These are phyloP conservation scores for Fonsecaea erecta DNA, from an alignment of 2,329 filamentous ascomycete genomes.

Conservation along the genomic window DNA sequence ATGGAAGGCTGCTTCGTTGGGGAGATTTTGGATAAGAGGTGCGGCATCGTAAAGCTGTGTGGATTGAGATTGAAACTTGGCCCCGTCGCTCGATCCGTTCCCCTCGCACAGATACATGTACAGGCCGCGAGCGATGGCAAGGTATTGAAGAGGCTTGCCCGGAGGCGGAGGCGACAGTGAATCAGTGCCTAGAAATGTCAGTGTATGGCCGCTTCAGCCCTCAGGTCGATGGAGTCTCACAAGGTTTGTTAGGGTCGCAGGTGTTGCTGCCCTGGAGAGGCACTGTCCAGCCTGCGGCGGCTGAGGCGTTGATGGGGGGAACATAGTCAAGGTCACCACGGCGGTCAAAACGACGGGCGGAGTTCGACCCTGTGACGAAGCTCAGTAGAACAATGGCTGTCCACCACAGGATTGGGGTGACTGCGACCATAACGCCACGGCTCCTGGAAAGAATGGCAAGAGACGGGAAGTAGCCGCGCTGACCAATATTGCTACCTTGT, in stretches of 20 bases:
- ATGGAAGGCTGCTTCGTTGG: slow-evolving; percentile 43
- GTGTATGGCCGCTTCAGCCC: not conserved
- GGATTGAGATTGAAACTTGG: slow-evolving; percentile 50
- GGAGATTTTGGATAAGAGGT: slow-evolving; percentile 37
- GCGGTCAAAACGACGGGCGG: slow-evolving; percentile 23
- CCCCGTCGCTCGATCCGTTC: slow-evolving; percentile 32
- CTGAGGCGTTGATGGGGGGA: slow-evolving; percentile 27
- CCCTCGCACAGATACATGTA: slow-evolving; percentile 57
- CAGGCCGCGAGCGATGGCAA: slow-evolving; percentile 54
- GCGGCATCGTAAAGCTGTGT: slow-evolving; percentile 53
- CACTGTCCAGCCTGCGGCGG: slow-evolving; percentile 31
- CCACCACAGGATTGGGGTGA: slow-evolving; percentile 18
- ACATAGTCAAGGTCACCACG: slow-evolving; percentile 27
- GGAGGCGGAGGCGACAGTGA: slow-evolving; percentile 41
- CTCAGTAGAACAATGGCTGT: slow-evolving; percentile 15
- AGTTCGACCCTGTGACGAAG: slow-evolving; percentile 9
- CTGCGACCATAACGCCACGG: slow-evolving; percentile 26
- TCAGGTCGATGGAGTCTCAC: slow-evolving; percentile 17
- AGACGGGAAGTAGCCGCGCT: slow-evolving; percentile 12
- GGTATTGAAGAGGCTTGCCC: slow-evolving; percentile 47
- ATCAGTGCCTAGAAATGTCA: slow-evolving; percentile 29
- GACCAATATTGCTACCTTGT: slow-evolving; percentile 11
- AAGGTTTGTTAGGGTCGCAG: slow-evolving; percentile 23
- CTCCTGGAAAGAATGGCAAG: slow-evolving; percentile 31
- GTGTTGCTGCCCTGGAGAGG: slow-evolving; percentile 33